Percentiles rank a stretch among this genome's conserved stretches.
Evolutionary conservation across 805 yeast genomes (phyloP).

Genomic region (Pichia insulana): DNA sequence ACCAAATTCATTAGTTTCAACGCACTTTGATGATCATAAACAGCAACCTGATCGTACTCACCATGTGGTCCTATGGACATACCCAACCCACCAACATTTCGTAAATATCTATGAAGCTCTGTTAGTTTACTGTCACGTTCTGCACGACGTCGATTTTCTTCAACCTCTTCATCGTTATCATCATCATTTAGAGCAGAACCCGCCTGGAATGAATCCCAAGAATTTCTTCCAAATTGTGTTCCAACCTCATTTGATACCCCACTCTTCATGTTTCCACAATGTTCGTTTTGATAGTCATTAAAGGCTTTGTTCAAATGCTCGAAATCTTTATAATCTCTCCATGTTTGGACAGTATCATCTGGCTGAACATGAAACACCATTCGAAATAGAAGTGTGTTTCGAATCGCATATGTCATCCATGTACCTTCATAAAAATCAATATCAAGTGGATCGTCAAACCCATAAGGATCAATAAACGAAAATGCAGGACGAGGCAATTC

Average conservation of each 20-base stretch:
- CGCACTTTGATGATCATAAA: constrained; percentile 63
- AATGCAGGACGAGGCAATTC: constrained; percentile 28
- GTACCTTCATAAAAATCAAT: constrained; percentile 77
- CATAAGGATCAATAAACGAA: constrained; percentile 73
- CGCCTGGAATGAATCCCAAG: neutral
- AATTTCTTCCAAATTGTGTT: constrained; percentile 7
- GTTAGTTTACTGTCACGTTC: constrained; percentile 22
- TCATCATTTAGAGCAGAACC: constrained; percentile 1
- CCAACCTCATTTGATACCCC: neutral
- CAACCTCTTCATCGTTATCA: constrained; percentile 3
- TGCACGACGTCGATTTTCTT: constrained; percentile 12
- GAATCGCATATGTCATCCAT: constrained; percentile 75
- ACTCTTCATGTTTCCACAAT: constrained; percentile 5
- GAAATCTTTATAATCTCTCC: constrained; percentile 81
- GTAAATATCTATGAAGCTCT: constrained; percentile 23
- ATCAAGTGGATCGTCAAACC: constrained; percentile 78
- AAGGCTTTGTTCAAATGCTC: constrained; percentile 56
- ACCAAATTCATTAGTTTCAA: constrained; percentile 61
- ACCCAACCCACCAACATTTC: constrained; percentile 9
- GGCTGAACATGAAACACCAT: constrained; percentile 92
- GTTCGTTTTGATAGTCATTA: constrained; percentile 17
- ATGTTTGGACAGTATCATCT: constrained; percentile 78
- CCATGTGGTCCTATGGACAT: constrained; percentile 1
- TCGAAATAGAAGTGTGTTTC: constrained; percentile 76
- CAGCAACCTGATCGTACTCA: constrained; percentile 9